These are phyloP conservation scores for Corynascus novoguineensis DNA, from an alignment of 495 filamentous ascomycete species.

Conservation along the genomic window DNA sequence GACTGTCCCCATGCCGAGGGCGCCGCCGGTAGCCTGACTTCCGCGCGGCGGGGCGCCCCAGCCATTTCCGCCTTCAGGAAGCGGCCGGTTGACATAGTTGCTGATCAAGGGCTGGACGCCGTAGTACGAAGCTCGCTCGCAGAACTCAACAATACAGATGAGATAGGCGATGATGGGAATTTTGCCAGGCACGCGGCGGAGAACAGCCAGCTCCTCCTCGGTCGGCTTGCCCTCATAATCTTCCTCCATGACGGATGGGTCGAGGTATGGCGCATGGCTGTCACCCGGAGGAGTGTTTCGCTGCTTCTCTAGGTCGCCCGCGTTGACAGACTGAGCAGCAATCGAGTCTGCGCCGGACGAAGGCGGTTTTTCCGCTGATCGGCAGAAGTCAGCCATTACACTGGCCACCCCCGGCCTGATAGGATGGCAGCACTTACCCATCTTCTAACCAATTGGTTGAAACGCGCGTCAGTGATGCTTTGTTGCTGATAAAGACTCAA, in stretches of 20 bases:
- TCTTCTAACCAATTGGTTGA: neutral
- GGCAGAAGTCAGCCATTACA: neutral
- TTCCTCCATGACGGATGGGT: slow-evolving; percentile 32
- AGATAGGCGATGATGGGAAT: slow-evolving; percentile 50
- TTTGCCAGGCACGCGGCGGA: slow-evolving; percentile 53
- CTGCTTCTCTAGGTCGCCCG: slow-evolving; percentile 21
- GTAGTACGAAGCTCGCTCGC: slow-evolving; percentile 57
- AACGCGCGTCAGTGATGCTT: neutral
- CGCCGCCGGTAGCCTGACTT: slow-evolving; percentile 52
- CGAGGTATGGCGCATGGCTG: slow-evolving; percentile 18
- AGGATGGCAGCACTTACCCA: neutral
- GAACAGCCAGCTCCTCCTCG: slow-evolving; percentile 49
- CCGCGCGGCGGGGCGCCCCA: slow-evolving; percentile 53
- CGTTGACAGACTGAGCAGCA: neutral
- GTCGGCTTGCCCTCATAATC: slow-evolving; percentile 50
- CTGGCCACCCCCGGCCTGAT: neutral
- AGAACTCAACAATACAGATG: slow-evolving; percentile 57
- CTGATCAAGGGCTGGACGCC: slow-evolving; percentile 51
- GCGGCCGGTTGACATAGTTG: slow-evolving; percentile 54
- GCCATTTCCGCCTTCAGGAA: slow-evolving; percentile 56
- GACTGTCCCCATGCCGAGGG: slow-evolving; percentile 55
- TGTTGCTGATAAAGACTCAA: neutral
- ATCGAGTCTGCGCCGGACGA: slow-evolving; percentile 2
- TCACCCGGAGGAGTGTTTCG: slow-evolving; percentile 7
- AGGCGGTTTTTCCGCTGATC: slow-evolving; percentile 8